Percentiles rank a stretch among this genome's conserved stretches.
These are phyloP conservation scores for Aurantiochytrium sp. DNA, from an alignment of 108 stramenopile species.

Conservation along the genomic window DNA sequence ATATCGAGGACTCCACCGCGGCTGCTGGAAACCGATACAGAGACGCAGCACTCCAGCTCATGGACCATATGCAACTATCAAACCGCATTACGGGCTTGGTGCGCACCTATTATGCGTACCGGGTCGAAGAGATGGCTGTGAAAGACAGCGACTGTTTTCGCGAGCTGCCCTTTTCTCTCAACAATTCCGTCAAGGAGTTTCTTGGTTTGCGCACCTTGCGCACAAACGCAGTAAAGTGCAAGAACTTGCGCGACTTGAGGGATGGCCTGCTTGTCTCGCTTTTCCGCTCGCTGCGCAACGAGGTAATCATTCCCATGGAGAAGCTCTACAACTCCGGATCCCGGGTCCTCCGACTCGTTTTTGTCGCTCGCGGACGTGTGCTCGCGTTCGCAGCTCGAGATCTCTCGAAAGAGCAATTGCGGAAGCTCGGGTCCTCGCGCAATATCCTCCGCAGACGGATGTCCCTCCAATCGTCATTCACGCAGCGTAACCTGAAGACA, in stretches of 20 bases:
- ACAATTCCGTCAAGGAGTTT: background rate
- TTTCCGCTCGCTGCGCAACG: background rate
- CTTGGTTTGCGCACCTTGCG: background rate
- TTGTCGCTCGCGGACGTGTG: background rate
- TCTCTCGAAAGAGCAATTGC: background rate
- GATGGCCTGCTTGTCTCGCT: background rate
- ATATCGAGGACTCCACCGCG: conserved; percentile 33
- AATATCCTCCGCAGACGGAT: background rate
- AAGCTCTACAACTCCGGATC: background rate
- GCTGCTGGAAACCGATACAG: background rate
- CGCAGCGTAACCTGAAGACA: background rate
- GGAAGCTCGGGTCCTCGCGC: background rate
- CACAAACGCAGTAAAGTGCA: background rate
- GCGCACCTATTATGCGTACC: background rate
- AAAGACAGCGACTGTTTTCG: background rate
- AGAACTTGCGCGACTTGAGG: background rate
- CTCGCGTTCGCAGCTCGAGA: background rate
- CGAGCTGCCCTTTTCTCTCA: background rate
- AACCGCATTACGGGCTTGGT: background rate
- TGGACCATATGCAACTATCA: background rate
- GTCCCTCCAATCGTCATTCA: background rate
- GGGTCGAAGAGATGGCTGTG: background rate
- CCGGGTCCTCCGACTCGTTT: background rate
- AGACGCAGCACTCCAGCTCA: background rate
- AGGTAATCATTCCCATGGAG: background rate